Conservation (phyloP, 23 red algal genomes). For the Gracilaria gracilis region DNA sequence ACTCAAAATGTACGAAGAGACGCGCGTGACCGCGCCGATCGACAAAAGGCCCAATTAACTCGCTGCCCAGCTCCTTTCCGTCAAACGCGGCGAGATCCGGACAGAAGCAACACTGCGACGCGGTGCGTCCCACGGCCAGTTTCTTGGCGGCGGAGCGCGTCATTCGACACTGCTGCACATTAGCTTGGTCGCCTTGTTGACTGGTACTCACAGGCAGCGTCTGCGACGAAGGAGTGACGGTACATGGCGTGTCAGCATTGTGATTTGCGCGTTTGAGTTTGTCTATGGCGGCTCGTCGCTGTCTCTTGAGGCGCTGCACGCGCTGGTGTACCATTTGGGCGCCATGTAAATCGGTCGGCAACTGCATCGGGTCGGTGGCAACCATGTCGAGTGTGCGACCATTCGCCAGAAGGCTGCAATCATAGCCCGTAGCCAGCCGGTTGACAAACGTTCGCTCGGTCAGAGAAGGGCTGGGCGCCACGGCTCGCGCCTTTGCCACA, state of each 20-base stretch:
- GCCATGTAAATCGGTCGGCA: constrained; percentile 1
- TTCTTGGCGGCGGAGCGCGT: constrained; percentile 49
- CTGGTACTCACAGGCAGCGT: not conserved
- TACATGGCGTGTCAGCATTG: not conserved
- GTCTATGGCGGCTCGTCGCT: not conserved
- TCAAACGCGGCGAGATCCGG: constrained; percentile 40
- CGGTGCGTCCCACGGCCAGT: not conserved
- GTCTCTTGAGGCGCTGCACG: constrained; percentile 11
- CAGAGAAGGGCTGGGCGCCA: constrained; percentile 10
- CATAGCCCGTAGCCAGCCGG: constrained; percentile 32
- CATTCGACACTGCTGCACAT: not conserved
- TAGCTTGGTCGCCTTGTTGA: not conserved
- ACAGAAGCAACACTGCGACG: constrained; percentile 78
- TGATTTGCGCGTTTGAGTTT: not conserved
- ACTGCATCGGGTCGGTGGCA: constrained; percentile 1
- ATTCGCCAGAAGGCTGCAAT: not conserved
- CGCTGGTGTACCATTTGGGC: constrained; percentile 12
- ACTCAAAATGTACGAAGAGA: constrained; percentile 89
- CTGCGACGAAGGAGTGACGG: not conserved
- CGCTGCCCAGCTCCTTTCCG: constrained; percentile 63
- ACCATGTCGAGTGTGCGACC: not conserved
- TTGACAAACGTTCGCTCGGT: constrained; percentile 16
- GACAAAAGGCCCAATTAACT: constrained; percentile 89
- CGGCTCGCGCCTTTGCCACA: not conserved
- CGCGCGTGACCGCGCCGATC: constrained; percentile 51